Evolutionary conservation across 257 asterid genomes (phyloP).

Genomic region (Fraxinus americana): DNA sequence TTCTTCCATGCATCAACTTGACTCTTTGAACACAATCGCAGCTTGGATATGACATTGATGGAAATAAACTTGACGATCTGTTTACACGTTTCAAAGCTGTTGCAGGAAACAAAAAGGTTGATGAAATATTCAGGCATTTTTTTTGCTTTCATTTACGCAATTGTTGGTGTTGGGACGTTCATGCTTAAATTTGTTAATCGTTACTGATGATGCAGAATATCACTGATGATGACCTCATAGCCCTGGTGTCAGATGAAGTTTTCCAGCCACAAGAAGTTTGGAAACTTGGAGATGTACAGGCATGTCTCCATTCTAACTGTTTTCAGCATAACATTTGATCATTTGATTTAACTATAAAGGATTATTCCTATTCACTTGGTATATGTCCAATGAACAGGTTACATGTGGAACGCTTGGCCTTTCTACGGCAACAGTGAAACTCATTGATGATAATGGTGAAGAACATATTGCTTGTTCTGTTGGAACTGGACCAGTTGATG

Average conservation of each 20-base stretch:
- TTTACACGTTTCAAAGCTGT: conserved; percentile 88
- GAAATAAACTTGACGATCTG: conserved; percentile 83
- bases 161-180: not conserved
- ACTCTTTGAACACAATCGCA: conserved; percentile 34
- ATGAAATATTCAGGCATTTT: conserved; percentile 3
- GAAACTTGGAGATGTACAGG: conserved; percentile 88
- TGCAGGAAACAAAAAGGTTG: conserved; percentile 94
- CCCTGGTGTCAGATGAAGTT: conserved; percentile 81
- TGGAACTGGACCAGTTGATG: conserved; percentile 98
- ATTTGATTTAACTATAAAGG: conserved; percentile 6
- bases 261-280: conserved; percentile 84
- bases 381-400: conserved; percentile 50
- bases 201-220: conserved; percentile 49
- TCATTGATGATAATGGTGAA: conserved; percentile 56
- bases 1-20: conserved; percentile 20
- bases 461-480: conserved; percentile 82
- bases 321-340: conserved; percentile 15
- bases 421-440: conserved; percentile 93
- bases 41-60: conserved; percentile 93
- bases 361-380: conserved; percentile 13
- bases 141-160: not conserved
- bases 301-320: conserved; percentile 23
- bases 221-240: conserved; percentile 82
- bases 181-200: not conserved
- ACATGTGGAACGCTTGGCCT: conserved; percentile 93